phyloP scores from a whole-genome alignment of 148 eudicot species.

The Diospyros lotus region DNA sequence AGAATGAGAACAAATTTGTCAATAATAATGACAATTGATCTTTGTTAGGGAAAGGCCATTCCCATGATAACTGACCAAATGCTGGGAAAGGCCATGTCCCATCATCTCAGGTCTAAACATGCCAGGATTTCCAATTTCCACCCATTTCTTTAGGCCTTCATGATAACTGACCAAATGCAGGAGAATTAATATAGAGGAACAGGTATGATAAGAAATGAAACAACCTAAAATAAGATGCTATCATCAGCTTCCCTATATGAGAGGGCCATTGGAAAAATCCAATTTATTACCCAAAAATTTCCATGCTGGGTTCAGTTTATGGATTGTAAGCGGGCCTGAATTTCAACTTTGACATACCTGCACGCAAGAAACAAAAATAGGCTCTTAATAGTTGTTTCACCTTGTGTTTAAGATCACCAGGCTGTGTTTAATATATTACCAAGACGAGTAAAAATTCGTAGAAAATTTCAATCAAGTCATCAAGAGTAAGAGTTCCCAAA shows the following conservation, averaged over 20 bases:
- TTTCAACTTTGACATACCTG: constrained; percentile 35
- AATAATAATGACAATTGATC: not conserved
- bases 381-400: not conserved
- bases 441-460: constrained; percentile 79
- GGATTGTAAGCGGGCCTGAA: constrained; percentile 94
- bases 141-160: not conserved
- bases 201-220: not conserved
- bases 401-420: constrained; percentile 5
- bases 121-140: no score
- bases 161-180: constrained; percentile 37
- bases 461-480: constrained; percentile 78
- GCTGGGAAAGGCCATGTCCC: constrained; percentile 98
- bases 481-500: no score
- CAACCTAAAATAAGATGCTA: not conserved
- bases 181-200: not conserved
- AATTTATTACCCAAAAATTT: constrained; percentile 63
- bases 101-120: constrained; percentile 54
- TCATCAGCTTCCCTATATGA: not conserved
- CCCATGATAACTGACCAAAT: constrained; percentile 99
- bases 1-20: not conserved
- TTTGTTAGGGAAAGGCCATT: constrained; percentile 60
- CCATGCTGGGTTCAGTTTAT: constrained; percentile 91
- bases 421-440: constrained; percentile 32
- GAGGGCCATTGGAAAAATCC: not conserved
- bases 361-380: constrained; percentile 9